Conservation (phyloP, 164 flowering plant genomes). For the Aristolochia contorta region DNA sequence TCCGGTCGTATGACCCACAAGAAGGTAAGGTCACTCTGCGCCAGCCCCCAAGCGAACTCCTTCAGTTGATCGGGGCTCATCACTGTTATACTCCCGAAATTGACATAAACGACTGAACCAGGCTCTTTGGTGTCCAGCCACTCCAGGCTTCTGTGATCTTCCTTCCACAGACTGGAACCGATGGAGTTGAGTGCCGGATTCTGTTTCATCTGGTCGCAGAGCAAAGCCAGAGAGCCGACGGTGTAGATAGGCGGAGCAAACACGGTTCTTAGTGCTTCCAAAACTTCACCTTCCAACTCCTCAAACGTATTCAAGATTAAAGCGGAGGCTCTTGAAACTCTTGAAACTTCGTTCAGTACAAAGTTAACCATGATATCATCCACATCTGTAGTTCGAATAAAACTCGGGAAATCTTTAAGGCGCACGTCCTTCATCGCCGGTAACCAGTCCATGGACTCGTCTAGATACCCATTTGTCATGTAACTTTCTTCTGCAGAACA, state of each 20-base stretch:
- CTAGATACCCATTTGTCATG: constrained; percentile 27
- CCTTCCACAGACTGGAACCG: constrained; percentile 29
- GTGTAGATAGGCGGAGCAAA: neutral
- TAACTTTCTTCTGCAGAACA: constrained; percentile 22
- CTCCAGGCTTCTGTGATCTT: constrained; percentile 27
- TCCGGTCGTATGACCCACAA: constrained; percentile 15
- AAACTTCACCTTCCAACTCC: neutral
- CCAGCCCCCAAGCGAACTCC: constrained; percentile 53
- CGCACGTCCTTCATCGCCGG: constrained; percentile 28
- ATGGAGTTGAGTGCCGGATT: neutral
- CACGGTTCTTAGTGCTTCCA: neutral
- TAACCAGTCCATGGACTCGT: constrained; percentile 29
- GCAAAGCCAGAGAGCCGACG: neutral
- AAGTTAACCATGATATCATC: constrained; percentile 24
- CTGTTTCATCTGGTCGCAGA: neutral
- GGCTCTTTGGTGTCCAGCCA: constrained; percentile 39
- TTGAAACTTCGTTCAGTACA: constrained; percentile 12
- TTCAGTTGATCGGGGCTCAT: constrained; percentile 25
- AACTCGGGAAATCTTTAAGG: constrained; percentile 30
- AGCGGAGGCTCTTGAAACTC: constrained; percentile 5
- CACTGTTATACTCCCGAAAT: constrained; percentile 42
- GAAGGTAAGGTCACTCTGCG: constrained; percentile 23
- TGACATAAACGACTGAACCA: constrained; percentile 37
- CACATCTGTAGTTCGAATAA: constrained; percentile 21
- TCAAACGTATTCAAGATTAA: constrained; percentile 22